Percentiles rank a stretch among this genome's conserved stretches.
phyloP scores from a whole-genome alignment of 495 filamentous ascomycete species.

The Peziza echinospora region DNA sequence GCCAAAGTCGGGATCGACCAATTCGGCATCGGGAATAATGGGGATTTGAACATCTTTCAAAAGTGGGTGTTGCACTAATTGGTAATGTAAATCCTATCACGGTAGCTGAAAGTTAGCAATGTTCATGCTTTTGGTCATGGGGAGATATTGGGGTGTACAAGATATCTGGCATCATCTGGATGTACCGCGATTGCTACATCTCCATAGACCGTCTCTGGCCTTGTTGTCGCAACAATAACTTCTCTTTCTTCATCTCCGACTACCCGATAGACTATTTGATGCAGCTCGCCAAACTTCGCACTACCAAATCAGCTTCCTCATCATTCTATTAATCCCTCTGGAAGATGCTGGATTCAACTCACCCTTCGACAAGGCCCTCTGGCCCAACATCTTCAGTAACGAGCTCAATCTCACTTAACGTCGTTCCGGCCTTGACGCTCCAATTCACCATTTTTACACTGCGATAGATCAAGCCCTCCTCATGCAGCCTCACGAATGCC shows the following conservation, averaged over 20 bases:
- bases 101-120: too few relatives aligned
- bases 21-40: constrained; percentile 43
- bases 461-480: constrained; percentile 57
- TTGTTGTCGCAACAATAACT: constrained; percentile 59
- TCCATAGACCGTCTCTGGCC: constrained; percentile 65
- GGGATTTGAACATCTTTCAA: constrained; percentile 34
- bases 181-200: constrained; percentile 60
- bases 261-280: constrained; percentile 50
- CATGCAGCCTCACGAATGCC: constrained; percentile 49
- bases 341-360: too few relatives aligned
- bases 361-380: background rate
- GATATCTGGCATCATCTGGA: constrained; percentile 41
- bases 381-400: constrained; percentile 45
- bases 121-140: too few relatives aligned
- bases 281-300: constrained; percentile 30
- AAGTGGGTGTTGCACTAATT: constrained; percentile 49
- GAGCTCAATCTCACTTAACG: constrained; percentile 55
- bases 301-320: too few relatives aligned
- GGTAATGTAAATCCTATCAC: constrained; percentile 51
- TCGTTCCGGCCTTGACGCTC: constrained; percentile 52
- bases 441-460: constrained; percentile 60
- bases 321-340: constrained; percentile 16
- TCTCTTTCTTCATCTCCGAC: constrained; percentile 38
- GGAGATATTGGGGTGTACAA: background rate
- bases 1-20: constrained; percentile 51